These are phyloP conservation scores for Thielaviopsis populi DNA, from an alignment of 2,329 filamentous ascomycete genomes.

Conservation along the genomic window DNA sequence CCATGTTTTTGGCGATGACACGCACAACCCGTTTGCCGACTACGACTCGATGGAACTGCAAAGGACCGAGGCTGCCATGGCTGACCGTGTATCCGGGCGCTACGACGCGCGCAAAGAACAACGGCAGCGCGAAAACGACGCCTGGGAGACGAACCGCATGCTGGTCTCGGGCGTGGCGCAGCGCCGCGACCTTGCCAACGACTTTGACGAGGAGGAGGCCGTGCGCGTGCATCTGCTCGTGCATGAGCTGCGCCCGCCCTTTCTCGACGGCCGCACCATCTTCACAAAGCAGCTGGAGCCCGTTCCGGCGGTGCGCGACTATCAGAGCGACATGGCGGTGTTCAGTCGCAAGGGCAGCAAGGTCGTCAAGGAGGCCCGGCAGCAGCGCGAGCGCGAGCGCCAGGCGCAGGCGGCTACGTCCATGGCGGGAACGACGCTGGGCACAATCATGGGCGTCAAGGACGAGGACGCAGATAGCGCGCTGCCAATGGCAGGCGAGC, in stretches of 20 bases:
- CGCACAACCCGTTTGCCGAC: conserved; percentile 80
- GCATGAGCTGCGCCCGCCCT: conserved; percentile 86
- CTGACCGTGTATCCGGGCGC: conserved; percentile 65
- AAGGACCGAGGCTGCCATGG: conserved; percentile 60
- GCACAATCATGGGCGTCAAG: conserved; percentile 90
- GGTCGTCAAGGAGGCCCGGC: conserved; percentile 78
- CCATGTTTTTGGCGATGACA: conserved; percentile 76
- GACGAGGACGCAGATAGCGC: conserved; percentile 86
- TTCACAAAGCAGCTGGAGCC: conserved; percentile 97
- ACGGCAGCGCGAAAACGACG: conserved; percentile 87
- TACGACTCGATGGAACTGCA: conserved; percentile 58
- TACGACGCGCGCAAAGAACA: conserved; percentile 58
- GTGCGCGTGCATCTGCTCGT: conserved; percentile 82
- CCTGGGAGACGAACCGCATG: conserved; percentile 98
- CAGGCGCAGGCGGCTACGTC: conserved; percentile 93
- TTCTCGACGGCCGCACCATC: conserved; percentile 83
- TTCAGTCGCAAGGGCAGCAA: conserved; percentile 91
- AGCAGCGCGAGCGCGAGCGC: conserved; percentile 83
- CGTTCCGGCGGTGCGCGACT: conserved; percentile 79
- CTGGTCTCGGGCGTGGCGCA: conserved; percentile 91
- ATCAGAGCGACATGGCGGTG: conserved; percentile 96
- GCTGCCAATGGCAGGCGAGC: conserved; percentile 57
- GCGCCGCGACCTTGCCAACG: conserved; percentile 60
- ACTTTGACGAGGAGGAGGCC: conserved; percentile 84
- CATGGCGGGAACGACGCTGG: conserved; percentile 76